These are phyloP conservation scores for Paramecium tetraurelia DNA, from an alignment of 73 alveolate species.

Conservation along the genomic window DNA sequence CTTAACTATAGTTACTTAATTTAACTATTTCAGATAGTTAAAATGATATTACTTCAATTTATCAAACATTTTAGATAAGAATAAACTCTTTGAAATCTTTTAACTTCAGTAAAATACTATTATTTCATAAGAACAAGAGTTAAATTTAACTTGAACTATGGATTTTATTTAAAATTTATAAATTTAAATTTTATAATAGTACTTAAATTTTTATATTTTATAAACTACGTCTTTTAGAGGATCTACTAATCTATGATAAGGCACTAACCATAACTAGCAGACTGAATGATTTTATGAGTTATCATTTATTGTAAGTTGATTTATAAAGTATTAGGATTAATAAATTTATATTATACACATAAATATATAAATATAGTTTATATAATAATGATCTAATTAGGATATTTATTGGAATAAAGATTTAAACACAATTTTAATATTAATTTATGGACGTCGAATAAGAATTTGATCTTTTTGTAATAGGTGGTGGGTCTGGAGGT, in stretches of 20 bases:
- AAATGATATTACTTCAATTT: background rate
- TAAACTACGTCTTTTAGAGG: background rate
- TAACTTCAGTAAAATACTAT: background rate
- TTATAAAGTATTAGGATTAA: background rate
- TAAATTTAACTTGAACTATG: background rate
- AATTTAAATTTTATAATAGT: background rate
- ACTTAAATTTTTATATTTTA: background rate
- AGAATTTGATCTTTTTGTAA: conserved; percentile 88
- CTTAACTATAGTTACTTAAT: background rate
- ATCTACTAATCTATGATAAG: background rate
- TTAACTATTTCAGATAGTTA: background rate
- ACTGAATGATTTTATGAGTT: background rate
- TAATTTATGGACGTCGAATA: conserved; percentile 60
- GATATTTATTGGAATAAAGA: background rate
- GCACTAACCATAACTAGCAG: background rate
- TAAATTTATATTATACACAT: background rate
- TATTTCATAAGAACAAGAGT: background rate
- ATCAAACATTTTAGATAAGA: background rate
- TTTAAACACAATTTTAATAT: background rate
- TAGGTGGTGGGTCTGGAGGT: conserved; percentile 99
- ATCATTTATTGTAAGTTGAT: background rate
- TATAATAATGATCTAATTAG: background rate
- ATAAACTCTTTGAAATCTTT: background rate
- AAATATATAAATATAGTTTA: background rate
- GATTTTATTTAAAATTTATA: background rate